Base-by-base conservation (phyloP, 2,329 filamentous ascomycete species). In the Coniochaeta ligniaria region DNA sequence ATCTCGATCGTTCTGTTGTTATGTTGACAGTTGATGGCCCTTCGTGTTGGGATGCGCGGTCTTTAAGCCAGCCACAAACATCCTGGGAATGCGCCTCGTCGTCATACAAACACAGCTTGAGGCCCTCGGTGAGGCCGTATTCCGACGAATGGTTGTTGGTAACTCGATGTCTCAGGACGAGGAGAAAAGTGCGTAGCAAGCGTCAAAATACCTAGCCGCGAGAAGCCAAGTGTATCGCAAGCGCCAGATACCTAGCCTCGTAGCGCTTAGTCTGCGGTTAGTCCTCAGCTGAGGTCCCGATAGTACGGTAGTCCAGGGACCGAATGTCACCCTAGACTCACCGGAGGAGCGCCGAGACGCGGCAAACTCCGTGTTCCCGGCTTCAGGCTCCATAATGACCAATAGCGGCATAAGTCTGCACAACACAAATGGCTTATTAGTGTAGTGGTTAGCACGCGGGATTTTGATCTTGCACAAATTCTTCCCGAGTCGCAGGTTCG, bases 401-500 rank as follows among this genome's bases (percentile, higher is more conserved):
- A n/a, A 38, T 57, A 57, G 33, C 31, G n/a, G 54, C 31, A 38
- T n/a, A 47, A 26, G 8, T 17, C 3, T 5, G 54, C 54, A 36
- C 54, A 57, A 38, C 54, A 35, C 12, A 36, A 38, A 36, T 20
- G 54, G 54, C 35, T 38, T 57, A 57, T 57, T 57, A 57, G 54
- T 57, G 54, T 57, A 57, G 54, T 24, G 54, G 54, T 57, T 57
- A 57, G 54, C 54, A 57, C 54, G 35, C 22, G 54, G 54, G 54
- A 57, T 57, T 57, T 57, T 57, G 54, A 57, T n/a, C n/a, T 14
- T 35, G 38, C 54, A 14, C 22, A 3, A 5, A 57, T 36, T 55
- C 54, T 57, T 57, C 54, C 54, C 54, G 54, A 57, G 54, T 57
- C 54, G 54, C 54, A 57, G 54, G 54, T 57, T 57, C 54, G 54